phyloP scores from a whole-genome alignment of 2,329 filamentous ascomycete species.

The Penicillium sp. region DNA sequence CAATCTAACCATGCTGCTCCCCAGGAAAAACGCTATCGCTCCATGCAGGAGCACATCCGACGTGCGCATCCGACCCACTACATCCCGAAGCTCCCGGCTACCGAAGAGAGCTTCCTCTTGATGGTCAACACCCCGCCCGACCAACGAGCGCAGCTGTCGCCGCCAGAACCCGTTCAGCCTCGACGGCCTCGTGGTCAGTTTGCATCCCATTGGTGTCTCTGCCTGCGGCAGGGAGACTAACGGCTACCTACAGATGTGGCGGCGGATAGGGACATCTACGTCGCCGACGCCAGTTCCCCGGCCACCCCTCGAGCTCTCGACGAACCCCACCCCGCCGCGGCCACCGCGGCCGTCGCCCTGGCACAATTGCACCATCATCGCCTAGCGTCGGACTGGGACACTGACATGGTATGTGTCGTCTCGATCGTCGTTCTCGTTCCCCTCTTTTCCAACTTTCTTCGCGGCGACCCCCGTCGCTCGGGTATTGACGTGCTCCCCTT shows the following conservation, averaged over 20 bases:
- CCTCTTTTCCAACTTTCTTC: neutral
- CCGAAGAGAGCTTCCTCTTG: conserved; percentile 92
- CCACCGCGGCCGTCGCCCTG: conserved; percentile 78
- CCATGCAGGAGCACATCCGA: conserved; percentile 99
- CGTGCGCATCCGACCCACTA: conserved; percentile 96
- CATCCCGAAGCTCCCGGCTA: conserved; percentile 95
- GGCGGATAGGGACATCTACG: conserved; percentile 65
- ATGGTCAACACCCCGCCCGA: conserved; percentile 92
- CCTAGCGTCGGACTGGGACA: conserved; percentile 72
- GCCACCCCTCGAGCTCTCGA: conserved; percentile 67
- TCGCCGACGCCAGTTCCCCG: conserved; percentile 65
- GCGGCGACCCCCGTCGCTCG: conserved; percentile 15
- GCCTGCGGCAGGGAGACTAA: conserved; percentile 13
- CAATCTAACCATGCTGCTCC: conserved; percentile 17
- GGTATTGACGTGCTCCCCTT: conserved; percentile 19
- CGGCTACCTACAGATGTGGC: conserved; percentile 51
- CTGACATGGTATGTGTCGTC: conserved; percentile 65
- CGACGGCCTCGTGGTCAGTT: conserved; percentile 40
- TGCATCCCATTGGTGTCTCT: conserved; percentile 7
- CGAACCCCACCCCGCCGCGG: conserved; percentile 65
- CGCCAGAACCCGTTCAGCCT: conserved; percentile 37
- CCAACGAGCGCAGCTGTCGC: conserved; percentile 59
- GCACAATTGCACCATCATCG: conserved; percentile 81
- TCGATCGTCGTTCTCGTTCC: conserved; percentile 10
- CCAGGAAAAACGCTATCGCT: conserved; percentile 93